phyloP scores from a whole-genome alignment of 2,329 filamentous ascomycete genomes.

The Fusarium nurragi region DNA sequence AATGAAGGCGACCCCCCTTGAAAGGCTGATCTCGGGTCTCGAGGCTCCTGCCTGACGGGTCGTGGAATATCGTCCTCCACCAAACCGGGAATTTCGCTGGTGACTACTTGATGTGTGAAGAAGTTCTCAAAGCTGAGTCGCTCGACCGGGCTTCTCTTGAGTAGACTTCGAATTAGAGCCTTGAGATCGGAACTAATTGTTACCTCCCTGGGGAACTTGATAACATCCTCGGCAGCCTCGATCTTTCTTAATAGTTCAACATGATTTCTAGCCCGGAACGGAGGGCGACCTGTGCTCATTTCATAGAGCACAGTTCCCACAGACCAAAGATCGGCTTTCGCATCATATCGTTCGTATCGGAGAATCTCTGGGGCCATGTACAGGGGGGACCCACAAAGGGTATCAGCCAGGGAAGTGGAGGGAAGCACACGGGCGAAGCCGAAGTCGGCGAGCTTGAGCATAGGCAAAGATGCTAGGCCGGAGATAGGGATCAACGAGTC shows the following conservation, averaged over 20 bases:
- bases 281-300: conserved; percentile 90
- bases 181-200: conserved; percentile 81
- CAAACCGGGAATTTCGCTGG: conserved; percentile 79
- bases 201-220: conserved; percentile 81
- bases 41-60: conserved; percentile 50
- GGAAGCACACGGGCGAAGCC: conserved; percentile 96
- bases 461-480: conserved; percentile 85
- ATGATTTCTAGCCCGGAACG: conserved; percentile 92
- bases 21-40: conserved; percentile 50
- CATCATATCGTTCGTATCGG: conserved; percentile 96
- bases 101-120: conserved; percentile 79
- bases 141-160: conserved; percentile 88
- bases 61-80: conserved; percentile 77
- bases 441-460: conserved; percentile 98
- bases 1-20: conserved; percentile 45
- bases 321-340: conserved; percentile 97
- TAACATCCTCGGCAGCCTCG: conserved; percentile 85
- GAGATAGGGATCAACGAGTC: conserved; percentile 83
- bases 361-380: conserved; percentile 99
- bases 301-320: conserved; percentile 95
- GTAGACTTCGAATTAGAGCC: conserved; percentile 77
- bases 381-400: conserved; percentile 92
- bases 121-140: conserved; percentile 87
- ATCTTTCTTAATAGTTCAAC: conserved; percentile 94
- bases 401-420: conserved; percentile 91